Evolutionary conservation across 345 rosid species (phyloP), one percentile per base, ranked within the genome.

Genomic region (Sisymbrium altissimum): DNA sequence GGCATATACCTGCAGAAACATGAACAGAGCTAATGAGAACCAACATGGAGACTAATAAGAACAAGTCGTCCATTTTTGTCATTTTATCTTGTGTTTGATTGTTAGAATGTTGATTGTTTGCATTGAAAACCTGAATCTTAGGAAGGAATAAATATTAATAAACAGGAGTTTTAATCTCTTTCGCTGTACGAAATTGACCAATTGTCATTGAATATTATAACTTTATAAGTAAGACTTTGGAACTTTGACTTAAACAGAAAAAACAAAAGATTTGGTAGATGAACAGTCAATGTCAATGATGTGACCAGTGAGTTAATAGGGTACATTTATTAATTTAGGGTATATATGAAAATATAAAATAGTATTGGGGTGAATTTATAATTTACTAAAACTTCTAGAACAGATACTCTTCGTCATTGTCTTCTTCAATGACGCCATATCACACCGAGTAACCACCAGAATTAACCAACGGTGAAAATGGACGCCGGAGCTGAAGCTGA

Each of bases 401-500:
- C 39, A 43, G 38, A 55, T 72, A 4, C 38, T 7, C 8, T 23
- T 27, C n/a, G n/a, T n/a, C 29, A 27, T 27, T 27, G 29, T 27
- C 25, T 23, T 23, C 9, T 52, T 18, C 3, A 23, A 7, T 13
- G 53, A 57, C 33, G 45, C 36, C 29, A 27, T 3, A 23, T 23
- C 58, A 38, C 32, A 62, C 41, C 54, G 70, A 36, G 56, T 8
- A 32, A 15, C 18, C 35, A 46, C 67, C 62, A 58, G 30, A 11
- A 62, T 52, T 41, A 62, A 41, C 66, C 9, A 41, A 13, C 68
- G 25, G 56, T 33, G 62, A 64, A 58, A 56, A 68, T 84, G 83
- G 83, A 79, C 21, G 60, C 53, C 73, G 77, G 78, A 69, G 49
- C 70, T 60, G 21, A 54, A 58, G 8, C 64, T 9, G 70, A 66